Conservation (phyloP, 768 basidiomycete species). For the Mycena galopus region DNA sequence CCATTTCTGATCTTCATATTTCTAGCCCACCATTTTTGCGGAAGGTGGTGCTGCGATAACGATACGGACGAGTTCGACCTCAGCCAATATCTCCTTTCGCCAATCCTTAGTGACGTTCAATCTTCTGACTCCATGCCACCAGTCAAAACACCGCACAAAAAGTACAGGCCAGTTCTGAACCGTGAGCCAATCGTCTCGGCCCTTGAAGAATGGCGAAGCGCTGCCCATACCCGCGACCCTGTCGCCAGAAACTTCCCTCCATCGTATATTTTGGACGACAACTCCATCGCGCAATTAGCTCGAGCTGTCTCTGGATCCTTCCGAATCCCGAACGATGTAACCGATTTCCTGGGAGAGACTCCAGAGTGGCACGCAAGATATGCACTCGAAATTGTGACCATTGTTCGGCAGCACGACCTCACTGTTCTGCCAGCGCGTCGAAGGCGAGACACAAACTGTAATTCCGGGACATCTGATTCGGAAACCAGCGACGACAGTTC, state of each 20-base stretch:
- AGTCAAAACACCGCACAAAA: not conserved
- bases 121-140: not conserved
- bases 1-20: no score
- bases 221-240: not conserved
- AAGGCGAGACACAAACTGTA: not conserved
- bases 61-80: not conserved
- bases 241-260: not conserved
- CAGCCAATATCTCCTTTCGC: not conserved
- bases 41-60: conserved; percentile 9
- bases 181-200: not conserved
- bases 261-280: not conserved
- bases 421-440: no score
- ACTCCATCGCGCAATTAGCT: not conserved
- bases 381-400: not conserved
- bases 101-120: not conserved
- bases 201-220: not conserved
- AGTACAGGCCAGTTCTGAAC: not conserved
- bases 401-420: not conserved
- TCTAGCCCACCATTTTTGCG: not conserved
- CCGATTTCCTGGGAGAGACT: not conserved
- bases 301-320: not conserved
- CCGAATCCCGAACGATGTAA: not conserved
- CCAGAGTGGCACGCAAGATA: conserved; percentile 10
- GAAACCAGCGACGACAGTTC: not conserved
- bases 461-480: not conserved